Base-by-base conservation (phyloP, 2,329 filamentous ascomycete species). In the Penicillium rolfsii region DNA sequence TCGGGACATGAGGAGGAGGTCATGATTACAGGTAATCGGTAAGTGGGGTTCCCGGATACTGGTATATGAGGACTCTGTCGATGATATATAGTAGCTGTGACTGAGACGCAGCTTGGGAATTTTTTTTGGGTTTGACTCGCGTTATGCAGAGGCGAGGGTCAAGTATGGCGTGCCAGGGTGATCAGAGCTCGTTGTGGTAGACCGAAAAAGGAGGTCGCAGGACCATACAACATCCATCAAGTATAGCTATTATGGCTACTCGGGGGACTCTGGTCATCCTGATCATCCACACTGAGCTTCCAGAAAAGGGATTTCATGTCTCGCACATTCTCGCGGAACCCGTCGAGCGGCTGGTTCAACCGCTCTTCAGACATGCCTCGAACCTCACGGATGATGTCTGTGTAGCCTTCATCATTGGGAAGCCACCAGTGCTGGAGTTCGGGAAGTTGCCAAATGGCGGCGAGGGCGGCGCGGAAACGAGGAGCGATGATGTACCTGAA, bases 381-480 rank as follows among this genome's bases (percentile, higher is more conserved):
- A 63, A 97, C 88, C 57, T 85, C 89, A 55, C 88, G 88, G 57
- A 97, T 83, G 45, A 96, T 85, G 0, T 86, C 85, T 11, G 86
- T 89, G 69, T 90, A 90, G 1, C 86, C 87, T 78, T 94, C 90
- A 64, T 91, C 86, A 73, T 95, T 85, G 2, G 93, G 91, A 2
- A 97, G 84, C 95, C 95, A 99, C 91, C 93, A 97, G 59, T 89
- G 83, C 48, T 86, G 85, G 56, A 93, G 87, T 22, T 88, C 87
- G 14, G 86, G 84, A 46, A 91, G 85, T 61, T 85, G 82, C 83
- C 95, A 97, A 26, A 91, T 76, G 50, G 90, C 84, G 35, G 90
- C 87, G 84, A 98, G 89, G 66, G 89, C 88, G 35, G 80, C 82
- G 60, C 94, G 89, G 69, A 94, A 88, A 12, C 86, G 85, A 33